Conservation (phyloP, 805 yeast genomes). For the Pichia kluyveri region DNA sequence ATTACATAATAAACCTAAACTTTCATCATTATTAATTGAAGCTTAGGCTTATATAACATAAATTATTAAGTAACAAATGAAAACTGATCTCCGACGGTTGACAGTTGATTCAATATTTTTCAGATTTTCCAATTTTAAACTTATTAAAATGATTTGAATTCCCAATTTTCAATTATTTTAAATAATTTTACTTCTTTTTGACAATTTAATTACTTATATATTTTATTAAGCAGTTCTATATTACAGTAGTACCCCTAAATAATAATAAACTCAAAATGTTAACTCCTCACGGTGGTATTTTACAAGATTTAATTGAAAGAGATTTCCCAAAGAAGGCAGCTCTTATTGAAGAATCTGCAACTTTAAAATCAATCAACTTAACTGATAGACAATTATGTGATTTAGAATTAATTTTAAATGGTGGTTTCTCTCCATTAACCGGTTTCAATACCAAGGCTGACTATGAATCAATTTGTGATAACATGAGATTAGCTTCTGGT, state of each 20-base stretch:
- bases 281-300: constrained; percentile 86
- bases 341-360: constrained; percentile 49
- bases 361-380: constrained; percentile 41
- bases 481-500: constrained; percentile 66
- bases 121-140: too few species aligned
- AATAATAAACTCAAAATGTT: constrained; percentile 35
- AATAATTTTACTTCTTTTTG: too few species aligned
- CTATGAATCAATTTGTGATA: constrained; percentile 57
- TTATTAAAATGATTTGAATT: too few species aligned
- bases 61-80: too few species aligned
- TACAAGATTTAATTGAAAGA: constrained; percentile 78
- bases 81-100: too few species aligned
- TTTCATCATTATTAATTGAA: too few species aligned
- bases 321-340: constrained; percentile 54
- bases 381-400: constrained; percentile 91
- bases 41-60: too few species aligned
- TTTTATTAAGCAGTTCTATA: not conserved
- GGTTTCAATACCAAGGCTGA: constrained; percentile 63
- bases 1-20: too few species aligned
- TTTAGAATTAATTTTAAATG: constrained; percentile 81
- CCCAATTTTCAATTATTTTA: too few species aligned
- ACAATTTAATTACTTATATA: not conserved
- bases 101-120: too few species aligned
- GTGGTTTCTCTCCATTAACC: constrained; percentile 84
- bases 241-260: not conserved